A percentile compares a stretch with the other conserved stretches of the same genome.
Conservation (phyloP, 192 early-diverging fungal genomes). For the Umbelopsis sp. region DNA sequence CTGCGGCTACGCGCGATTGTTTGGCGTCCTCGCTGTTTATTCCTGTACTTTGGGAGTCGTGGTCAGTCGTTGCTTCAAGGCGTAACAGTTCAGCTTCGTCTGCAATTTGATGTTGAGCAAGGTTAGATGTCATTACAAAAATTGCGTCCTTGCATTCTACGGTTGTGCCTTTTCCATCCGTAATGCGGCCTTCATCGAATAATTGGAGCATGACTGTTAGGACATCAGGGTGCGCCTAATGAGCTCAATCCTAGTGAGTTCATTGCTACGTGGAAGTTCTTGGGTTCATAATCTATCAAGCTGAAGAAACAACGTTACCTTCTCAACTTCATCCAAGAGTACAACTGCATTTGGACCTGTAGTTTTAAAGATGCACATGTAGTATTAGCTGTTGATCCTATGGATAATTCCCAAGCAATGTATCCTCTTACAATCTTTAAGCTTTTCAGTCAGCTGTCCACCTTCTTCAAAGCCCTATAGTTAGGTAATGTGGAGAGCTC, state of each 20-base stretch:
- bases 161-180: slow-evolving; percentile 48
- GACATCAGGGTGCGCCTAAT: slow-evolving; percentile 44
- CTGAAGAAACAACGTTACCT: slow-evolving; percentile 20
- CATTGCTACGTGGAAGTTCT: background rate
- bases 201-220: slow-evolving; percentile 46
- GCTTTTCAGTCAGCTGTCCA: slow-evolving; percentile 47
- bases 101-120: slow-evolving; percentile 50
- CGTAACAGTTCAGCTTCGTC: slow-evolving; percentile 46
- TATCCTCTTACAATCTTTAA: slow-evolving; percentile 37
- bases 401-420: background rate
- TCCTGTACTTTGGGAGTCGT: slow-evolving; percentile 32
- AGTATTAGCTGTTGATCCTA: background rate
- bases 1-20: background rate
- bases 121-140: slow-evolving; percentile 49
- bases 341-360: slow-evolving; percentile 45
- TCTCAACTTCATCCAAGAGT: slow-evolving; percentile 48
- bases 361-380: background rate
- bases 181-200: slow-evolving; percentile 48
- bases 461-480: slow-evolving; percentile 46
- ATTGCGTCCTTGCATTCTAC: slow-evolving; percentile 49
- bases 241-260: background rate
- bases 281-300: background rate
- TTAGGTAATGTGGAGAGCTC: background rate
- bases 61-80: slow-evolving; percentile 33
- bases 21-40: background rate